Evolutionary conservation across 345 rosid species (phyloP).

Genomic region (Eucalyptus coolabah): DNA sequence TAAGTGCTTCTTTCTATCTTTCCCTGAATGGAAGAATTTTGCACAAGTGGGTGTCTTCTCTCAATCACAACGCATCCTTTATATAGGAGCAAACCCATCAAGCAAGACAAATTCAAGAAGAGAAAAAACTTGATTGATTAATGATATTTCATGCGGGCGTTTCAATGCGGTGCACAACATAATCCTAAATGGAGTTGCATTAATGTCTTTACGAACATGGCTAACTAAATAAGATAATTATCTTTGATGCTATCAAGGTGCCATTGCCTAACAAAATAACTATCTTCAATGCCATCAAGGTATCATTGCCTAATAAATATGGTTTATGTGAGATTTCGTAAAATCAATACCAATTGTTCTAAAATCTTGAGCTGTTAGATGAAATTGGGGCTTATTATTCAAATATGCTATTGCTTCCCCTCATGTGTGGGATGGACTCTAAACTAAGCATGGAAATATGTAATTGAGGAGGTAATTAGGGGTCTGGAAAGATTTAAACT

Average conservation of each 20-base stretch:
- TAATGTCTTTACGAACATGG: not conserved
- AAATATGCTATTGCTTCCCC: not conserved
- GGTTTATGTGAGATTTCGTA: too few relatives aligned
- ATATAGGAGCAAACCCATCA: not conserved
- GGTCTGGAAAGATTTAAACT: not conserved
- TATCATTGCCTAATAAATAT: not conserved
- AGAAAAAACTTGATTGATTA: not conserved
- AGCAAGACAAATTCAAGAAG: not conserved
- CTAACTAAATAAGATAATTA: not conserved
- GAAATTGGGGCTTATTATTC: rapidly evolving
- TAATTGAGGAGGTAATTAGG: not conserved
- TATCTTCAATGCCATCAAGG: too few relatives aligned
- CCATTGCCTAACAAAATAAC: not conserved
- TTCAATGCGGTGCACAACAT: not conserved
- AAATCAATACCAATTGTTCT: too few relatives aligned
- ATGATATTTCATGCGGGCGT: not conserved
- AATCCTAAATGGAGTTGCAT: not conserved
- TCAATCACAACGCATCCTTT: not conserved
- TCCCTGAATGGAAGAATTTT: not conserved
- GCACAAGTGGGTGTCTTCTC: not conserved
- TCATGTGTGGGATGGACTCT: rapidly evolving
- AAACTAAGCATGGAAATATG: not conserved
- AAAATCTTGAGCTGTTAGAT: too few relatives aligned
- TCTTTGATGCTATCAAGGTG: not conserved
- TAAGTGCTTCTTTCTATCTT: not conserved